Evolutionary conservation across 352 stramenopile species (phyloP), one percentile per base, ranked within the genome.

Genomic region (Pythium phragmitis): DNA sequence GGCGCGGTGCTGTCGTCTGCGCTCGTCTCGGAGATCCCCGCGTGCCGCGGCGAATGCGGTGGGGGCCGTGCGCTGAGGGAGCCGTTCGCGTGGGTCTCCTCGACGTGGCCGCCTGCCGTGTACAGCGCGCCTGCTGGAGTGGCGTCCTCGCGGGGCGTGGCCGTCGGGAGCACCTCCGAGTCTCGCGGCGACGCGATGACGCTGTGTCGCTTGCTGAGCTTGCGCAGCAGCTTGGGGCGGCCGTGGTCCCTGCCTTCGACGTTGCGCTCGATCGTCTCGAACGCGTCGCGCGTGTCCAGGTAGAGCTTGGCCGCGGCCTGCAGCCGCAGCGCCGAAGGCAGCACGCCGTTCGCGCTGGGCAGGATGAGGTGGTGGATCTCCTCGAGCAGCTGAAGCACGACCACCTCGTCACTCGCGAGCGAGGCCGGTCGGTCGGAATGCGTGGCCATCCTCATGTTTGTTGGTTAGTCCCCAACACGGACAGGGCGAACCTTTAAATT

Each of bases 281-380:
- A 92, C 9, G 80, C 81, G 56, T 92, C 80, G 30, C 83, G 80
- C 17, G 80, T 92, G 66, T 90, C 80, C 17, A 92, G 70, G 58
- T 89, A 92, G 49, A 92, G 69, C 65, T 87, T 87, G 23, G 82
- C 80, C 3, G 82, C 82, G 8, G 81, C 79, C n/a, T 78, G 72
- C 46, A 87, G 70, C 0, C 70, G 66, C 16, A 63, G 52, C 19
- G 60, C 28, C 13, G 60, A 66, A 7, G 70, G 68, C 21, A 76
- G 39, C 12, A 69, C 57, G 33, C 80, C 68, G 43, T 74, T 72
- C 0, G 67, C 67, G 17, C 42, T 60, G 1, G 69, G 69, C 0
- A 54, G 48, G 41, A 76, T 62, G 3, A 79, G 57, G 26, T 77
- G 74, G 57, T 83, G 75, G 60, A 92, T 92, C 67, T 91, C 80